Conservation (phyloP, 139 green algal species). For the Pseudopediastrum boryanum region DNA sequence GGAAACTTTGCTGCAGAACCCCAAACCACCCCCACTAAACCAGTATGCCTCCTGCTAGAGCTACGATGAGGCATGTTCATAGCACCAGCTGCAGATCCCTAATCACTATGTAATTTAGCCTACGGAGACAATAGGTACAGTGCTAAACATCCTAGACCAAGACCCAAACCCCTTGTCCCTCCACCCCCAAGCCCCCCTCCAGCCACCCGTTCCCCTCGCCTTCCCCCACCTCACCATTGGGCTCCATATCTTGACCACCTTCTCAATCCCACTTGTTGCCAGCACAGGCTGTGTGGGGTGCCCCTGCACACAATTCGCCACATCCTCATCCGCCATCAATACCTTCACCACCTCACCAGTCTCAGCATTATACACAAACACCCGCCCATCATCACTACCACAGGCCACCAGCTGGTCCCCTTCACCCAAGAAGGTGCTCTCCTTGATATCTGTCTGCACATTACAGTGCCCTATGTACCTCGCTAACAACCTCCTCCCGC, state of each 20-base stretch:
- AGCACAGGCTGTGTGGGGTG: conserved; percentile 81
- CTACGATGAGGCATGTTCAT: no score
- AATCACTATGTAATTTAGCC: neutral
- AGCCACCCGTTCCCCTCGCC: no score
- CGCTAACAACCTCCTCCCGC: conserved; percentile 51
- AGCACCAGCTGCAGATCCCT: neutral
- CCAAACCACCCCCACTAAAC: no score
- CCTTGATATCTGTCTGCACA: conserved; percentile 91
- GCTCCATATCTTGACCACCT: conserved; percentile 66
- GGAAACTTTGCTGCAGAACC: no score
- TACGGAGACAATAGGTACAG: no score
- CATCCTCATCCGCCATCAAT: conserved; percentile 53
- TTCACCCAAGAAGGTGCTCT: conserved; percentile 67
- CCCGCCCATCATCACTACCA: conserved; percentile 77
- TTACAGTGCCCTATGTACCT: conserved; percentile 80
- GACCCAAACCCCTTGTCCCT: no score
- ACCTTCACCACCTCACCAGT: conserved; percentile 39
- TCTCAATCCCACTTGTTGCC: conserved; percentile 87
- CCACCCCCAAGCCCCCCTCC: no score
- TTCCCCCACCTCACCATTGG: conserved; percentile 15
- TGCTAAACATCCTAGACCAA: no score
- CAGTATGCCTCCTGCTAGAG: no score
- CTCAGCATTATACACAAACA: conserved; percentile 77
- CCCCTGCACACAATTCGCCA: conserved; percentile 80
- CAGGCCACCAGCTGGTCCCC: conserved; percentile 74